Base-by-base conservation (phyloP, 2,329 filamentous ascomycete genomes). In the Stachybotrys elegans region DNA sequence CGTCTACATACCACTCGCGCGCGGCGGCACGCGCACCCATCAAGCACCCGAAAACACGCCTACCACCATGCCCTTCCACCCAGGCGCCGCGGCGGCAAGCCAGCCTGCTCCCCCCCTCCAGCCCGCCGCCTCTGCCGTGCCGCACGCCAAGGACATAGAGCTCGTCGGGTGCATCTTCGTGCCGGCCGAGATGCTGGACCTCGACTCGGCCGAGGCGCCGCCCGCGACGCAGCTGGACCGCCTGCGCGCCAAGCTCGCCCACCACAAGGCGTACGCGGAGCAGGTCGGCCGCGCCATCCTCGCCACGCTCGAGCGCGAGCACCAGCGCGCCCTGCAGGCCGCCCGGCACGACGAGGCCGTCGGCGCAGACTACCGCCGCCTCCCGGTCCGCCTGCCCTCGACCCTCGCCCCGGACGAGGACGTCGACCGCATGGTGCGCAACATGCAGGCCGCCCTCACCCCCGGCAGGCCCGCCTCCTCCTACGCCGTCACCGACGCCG, bases 141-240 rank as follows among this genome's bases (percentile, higher is more conserved):
- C n/a, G n/a, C n/a, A n/a, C n/a, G n/a, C n/a, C n/a, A n/a, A n/a
- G n/a, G n/a, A n/a, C n/a, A n/a, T n/a, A n/a, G n/a, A n/a, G n/a
- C n/a, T n/a, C n/a, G n/a, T n/a, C n/a, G n/a, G n/a, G n/a, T 51
- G 57, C 45, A 62, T 69, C 37, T 70, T 67, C 51, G 57, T 62
- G 21, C 61, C 63, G 21, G 53, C 69, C 14, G 36, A 45, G 5
- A 43, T 48, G 8, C 50, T 56, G 34, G 51, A 60, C 40, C 47
- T 53, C 35, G 44, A 46, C 3, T 47, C 53, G 17, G 50, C 51
- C 32, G 25, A 43, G 2, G 42, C 50, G 5, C 52, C 51, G 8
- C 42, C 36, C 19, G 23, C 44, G 22, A 55, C 54, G 3, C 46
- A 43, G 16, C 45, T 61, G 14, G 56, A 54, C 3, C 47, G 44